Conservation (phyloP, 345 rosid genomes). For the Citrus sinensis region DNA sequence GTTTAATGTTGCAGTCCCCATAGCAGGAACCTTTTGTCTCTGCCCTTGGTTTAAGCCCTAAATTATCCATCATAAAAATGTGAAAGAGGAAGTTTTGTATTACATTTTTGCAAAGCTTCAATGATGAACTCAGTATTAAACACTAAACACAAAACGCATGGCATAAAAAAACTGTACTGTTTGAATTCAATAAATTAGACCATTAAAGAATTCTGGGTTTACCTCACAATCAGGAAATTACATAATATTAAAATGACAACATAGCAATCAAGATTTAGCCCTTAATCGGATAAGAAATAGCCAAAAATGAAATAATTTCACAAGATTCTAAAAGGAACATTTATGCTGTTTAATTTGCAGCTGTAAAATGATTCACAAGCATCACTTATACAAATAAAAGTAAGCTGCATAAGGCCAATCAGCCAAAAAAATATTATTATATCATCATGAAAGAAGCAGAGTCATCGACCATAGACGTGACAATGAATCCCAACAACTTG, state of each 20-base stretch:
- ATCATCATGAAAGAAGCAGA: not conserved
- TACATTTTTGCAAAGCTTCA: not conserved
- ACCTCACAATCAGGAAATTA: no score
- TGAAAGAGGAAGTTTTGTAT: not conserved
- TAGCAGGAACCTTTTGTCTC: slow-evolving; percentile 50
- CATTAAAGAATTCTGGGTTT: not conserved
- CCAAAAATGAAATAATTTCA: not conserved
- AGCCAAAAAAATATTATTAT: not conserved
- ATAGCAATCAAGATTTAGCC: not conserved
- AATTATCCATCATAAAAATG: not conserved
- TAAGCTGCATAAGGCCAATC: not conserved
- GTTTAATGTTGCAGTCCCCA: slow-evolving; percentile 60
- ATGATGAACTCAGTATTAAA: not conserved
- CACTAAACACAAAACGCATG: not conserved
- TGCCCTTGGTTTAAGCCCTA: slow-evolving; percentile 45
- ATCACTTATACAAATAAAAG: not conserved
- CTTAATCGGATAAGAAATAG: not conserved
- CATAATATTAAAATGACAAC: no score
- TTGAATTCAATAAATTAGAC: no score
- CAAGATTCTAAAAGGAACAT: not conserved
- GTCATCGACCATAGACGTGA: not conserved
- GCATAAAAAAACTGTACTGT: not conserved
- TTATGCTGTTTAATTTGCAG: not conserved
- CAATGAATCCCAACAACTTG: not conserved
- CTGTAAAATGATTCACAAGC: not conserved